Evolutionary conservation across 2,329 filamentous ascomycete genomes (phyloP).

Genomic region (Colletotrichum endophyticum): DNA sequence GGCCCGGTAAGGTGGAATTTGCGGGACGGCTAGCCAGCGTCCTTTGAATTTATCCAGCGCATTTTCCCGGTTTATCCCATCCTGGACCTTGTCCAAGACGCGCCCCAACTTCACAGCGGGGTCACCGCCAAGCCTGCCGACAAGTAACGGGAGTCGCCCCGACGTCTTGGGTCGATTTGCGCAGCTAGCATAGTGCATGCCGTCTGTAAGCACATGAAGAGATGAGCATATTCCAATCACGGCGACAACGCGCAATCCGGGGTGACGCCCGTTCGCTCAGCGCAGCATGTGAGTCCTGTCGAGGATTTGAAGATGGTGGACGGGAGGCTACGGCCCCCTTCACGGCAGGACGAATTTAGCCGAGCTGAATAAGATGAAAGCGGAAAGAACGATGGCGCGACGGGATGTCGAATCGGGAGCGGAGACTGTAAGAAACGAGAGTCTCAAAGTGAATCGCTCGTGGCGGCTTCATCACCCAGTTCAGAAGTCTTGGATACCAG

Average conservation of each 20-base stretch:
- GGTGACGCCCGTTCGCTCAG: neutral
- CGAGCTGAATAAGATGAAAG: neutral
- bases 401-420: neutral
- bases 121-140: neutral
- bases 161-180: neutral
- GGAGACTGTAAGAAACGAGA: neutral
- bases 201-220: neutral
- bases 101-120: neutral
- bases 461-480: neutral
- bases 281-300: neutral
- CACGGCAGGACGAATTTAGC: neutral
- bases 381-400: neutral
- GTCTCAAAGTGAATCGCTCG: neutral
- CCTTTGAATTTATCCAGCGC: constrained; percentile 23
- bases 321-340: neutral
- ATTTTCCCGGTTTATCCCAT: constrained; percentile 23
- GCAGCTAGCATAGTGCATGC: neutral
- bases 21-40: constrained; percentile 19
- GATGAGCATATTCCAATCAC: neutral
- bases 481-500: constrained; percentile 76
- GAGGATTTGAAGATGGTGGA: neutral
- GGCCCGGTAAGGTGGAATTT: constrained; percentile 14
- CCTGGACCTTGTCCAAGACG: neutral
- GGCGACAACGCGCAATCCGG: neutral
- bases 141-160: neutral